Conservation (phyloP, 208 protist species). For the Phytomonas sp. region DNA sequence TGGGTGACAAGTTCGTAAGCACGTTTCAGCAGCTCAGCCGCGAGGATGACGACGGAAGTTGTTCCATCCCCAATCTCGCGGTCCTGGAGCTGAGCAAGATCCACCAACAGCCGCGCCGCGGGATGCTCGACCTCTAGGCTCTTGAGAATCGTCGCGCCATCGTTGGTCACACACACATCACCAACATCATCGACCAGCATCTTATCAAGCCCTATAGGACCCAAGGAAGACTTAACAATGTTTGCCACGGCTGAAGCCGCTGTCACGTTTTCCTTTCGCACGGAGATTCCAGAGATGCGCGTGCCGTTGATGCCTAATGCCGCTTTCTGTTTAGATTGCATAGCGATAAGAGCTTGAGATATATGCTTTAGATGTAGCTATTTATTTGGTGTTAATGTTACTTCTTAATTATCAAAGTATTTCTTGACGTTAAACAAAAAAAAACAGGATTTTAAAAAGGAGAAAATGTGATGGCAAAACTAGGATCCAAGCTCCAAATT, state of each 20-base stretch:
- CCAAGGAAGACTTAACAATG: conserved; percentile 99
- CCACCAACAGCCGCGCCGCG: conserved; percentile 95
- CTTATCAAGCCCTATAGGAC: conserved; percentile 99
- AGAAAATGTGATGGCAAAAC: not conserved
- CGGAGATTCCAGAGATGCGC: conserved; percentile 91
- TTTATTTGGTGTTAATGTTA: not conserved
- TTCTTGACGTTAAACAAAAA: not conserved
- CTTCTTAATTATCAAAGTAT: not conserved
- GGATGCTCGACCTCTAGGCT: conserved; percentile 93
- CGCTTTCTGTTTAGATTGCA: conserved; percentile 85
- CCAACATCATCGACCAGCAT: conserved; percentile 99
- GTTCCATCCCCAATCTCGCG: conserved; percentile 99
- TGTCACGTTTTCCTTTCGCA: conserved; percentile 97
- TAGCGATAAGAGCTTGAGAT: conserved; percentile 12
- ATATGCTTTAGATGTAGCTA: conserved; percentile 5
- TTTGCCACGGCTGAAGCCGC: conserved; percentile 97
- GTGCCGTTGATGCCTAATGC: conserved; percentile 92
- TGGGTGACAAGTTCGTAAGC: conserved; percentile 96
- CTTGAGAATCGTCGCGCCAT: conserved; percentile 97
- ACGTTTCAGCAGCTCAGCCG: conserved; percentile 97
- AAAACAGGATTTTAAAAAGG: not conserved
- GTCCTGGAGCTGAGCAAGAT: conserved; percentile 99
- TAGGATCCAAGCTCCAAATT: not conserved
- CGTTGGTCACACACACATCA: conserved; percentile 99
- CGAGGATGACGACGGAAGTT: conserved; percentile 99